Evolutionary conservation across 2,329 filamentous ascomycete species (phyloP).

Genomic region (Triangularia setosa): DNA sequence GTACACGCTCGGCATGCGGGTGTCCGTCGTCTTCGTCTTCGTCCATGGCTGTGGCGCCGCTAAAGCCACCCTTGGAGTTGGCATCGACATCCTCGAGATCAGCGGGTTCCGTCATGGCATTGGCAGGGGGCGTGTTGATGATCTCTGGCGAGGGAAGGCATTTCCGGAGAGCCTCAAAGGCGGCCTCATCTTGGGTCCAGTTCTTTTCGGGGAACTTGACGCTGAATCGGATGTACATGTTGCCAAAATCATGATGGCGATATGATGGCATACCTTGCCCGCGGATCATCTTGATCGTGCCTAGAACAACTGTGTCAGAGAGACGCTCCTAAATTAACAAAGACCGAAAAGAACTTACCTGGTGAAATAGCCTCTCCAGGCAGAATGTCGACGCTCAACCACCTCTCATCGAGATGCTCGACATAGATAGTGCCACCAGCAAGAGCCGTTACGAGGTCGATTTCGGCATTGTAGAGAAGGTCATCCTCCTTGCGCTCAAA

Average conservation of each 20-base stretch:
- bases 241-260: conserved; percentile 91
- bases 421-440: conserved; percentile 88
- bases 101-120: conserved; percentile 89
- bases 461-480: conserved; percentile 89
- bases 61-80: conserved; percentile 61
- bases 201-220: conserved; percentile 91
- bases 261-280: conserved; percentile 97
- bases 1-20: conserved; percentile 71
- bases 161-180: conserved; percentile 75
- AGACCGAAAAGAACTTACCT: conserved; percentile 54
- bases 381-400: conserved; percentile 88
- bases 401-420: conserved; percentile 95
- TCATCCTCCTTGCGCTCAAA: conserved; percentile 97
- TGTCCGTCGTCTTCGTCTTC: conserved; percentile 78
- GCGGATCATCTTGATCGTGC: conserved; percentile 86
- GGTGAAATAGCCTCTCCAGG: conserved; percentile 93
- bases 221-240: conserved; percentile 95
- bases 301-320: conserved; percentile 45
- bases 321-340: not conserved
- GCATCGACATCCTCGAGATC: conserved; percentile 87
- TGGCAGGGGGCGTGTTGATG: conserved; percentile 65
- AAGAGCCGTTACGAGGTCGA: conserved; percentile 91
- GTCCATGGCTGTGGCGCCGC: conserved; percentile 57
- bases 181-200: conserved; percentile 61
- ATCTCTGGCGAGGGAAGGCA: conserved; percentile 71